Evolutionary conservation across 345 rosid species (phyloP).

Genomic region (Arabidopsis suecica): DNA sequence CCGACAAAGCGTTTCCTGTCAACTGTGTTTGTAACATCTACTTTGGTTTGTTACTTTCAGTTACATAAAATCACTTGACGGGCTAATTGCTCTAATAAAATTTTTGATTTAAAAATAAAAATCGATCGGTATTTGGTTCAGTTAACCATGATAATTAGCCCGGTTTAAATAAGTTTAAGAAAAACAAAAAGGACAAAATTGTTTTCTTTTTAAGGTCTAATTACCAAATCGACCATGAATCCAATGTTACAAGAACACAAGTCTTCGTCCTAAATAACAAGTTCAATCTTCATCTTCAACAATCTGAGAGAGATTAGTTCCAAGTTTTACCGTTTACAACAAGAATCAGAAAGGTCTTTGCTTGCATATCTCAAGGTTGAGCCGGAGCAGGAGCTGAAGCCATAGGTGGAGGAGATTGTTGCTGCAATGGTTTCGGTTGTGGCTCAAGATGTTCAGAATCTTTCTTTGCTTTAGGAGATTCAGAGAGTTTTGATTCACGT

Average conservation of each 20-base stretch:
- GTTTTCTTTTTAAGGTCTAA: conserved; percentile 18
- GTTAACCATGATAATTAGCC: not conserved
- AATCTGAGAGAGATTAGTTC: conserved; percentile 23
- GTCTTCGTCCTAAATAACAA: conserved; percentile 38
- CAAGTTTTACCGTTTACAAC: conserved; percentile 34
- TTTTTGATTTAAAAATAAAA: not conserved
- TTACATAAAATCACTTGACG: no score
- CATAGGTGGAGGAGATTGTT: conserved; percentile 30
- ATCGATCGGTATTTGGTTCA: not conserved
- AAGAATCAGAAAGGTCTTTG: conserved; percentile 29
- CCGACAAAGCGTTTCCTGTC: not conserved
- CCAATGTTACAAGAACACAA: conserved; percentile 39
- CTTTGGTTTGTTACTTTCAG: no score
- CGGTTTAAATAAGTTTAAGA: not conserved
- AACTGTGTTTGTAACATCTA: not conserved
- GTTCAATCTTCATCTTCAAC: conserved; percentile 26
- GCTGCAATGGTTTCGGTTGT: conserved; percentile 14
- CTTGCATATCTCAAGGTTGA: conserved; percentile 37
- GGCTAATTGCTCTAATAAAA: no score
- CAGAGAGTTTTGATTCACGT: conserved; percentile 30
- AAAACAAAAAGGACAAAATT: conserved; percentile 32
- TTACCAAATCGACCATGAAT: conserved; percentile 35
- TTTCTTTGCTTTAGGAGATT: conserved; percentile 35
- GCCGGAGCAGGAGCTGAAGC: conserved; percentile 27
- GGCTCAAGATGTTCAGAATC: conserved; percentile 29